Base-by-base conservation (phyloP, 345 rosid species). In the Eutrema heterophyllum region DNA sequence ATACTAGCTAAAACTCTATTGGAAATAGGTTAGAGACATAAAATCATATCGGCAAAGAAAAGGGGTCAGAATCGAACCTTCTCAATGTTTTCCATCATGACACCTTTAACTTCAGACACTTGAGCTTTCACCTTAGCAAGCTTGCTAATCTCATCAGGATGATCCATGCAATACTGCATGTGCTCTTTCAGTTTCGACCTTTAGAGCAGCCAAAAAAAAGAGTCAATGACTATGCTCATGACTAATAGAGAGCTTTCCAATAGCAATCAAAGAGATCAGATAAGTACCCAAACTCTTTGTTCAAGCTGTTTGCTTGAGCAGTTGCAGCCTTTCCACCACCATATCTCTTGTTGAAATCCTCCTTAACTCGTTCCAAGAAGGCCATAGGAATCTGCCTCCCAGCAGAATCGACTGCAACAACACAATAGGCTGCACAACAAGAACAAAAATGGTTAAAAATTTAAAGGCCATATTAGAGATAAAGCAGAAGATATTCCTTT, bases 71-170 rank as follows among this genome's bases (percentile, higher is more conserved):
- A 48, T 32, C 62, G 3, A 79, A 89, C 99, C 99, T 96, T 96
- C 75, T 89, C 98, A 58, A 96, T 96, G 68, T 92, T 92, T 70
- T 96, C 98, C 95, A 96, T 89, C 97, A 96, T 89, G 7, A 90
- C 98, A 81, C 98, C 96, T 78, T 90, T 96, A 41, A 96, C 99
- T 86, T 96, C 99, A 72, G 96, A 81, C 35, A 96, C 97, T 81
- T 96, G 98, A 78, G 94, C 97, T 74, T 92, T 90, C 71, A 96
- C 98, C 85, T 96, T 96, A 43, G 99, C 91, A 78, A 96, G 91
- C 80, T 92, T 90, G 87, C 84, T 96, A 81, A 92, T 86, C 83
- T 96, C 99, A 81, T 96, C 98, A n/a, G 98, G 97, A 75, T 96
- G 94, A 76, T 90, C 99, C 30, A 82, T 85, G 36, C 98, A 96